Base-by-base conservation (phyloP, 208 protist genomes). In the Tritrichomonas musculus region DNA sequence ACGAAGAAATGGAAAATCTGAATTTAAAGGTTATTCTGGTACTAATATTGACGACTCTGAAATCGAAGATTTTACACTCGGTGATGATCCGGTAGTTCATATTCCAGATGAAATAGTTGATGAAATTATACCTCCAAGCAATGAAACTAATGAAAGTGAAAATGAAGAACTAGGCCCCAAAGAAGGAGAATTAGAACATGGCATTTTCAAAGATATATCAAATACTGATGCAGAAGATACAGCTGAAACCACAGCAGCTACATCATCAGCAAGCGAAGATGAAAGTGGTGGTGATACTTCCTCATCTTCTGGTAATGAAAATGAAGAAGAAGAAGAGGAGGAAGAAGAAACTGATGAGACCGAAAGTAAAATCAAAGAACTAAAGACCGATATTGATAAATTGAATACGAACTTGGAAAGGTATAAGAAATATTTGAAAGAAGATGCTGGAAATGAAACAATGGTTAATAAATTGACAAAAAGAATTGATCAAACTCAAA, bases 11-110 rank as follows among this genome's bases (percentile, higher is more conserved):
- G 27, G 20, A 39, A 0, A 30, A 8, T 27, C 41, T 33, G 47
- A 88, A 88, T 88, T 53, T 47, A 88, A 88, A 88, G 77, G 77
- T 33, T 88, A 88, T 39, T 88, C 77, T 39, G 77, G 77, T 1
- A 30, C 5, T 30, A 39, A 57, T 47, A 88, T 88, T 88, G 17
- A 25, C 39, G 77, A 88, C 27, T 25, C 33, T 39, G 77, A 88
- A 27, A 53, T 88, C 1, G 1, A 5, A 5, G 27, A 33, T 27
- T 47, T 33, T 2, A 14, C 25, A 88, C 44, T 27, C 5, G 77
- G 57, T 0, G 8, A 88, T 20, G 77, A 88, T 11, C 77, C 77
- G 39, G 44, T 88, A 39, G 77, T 88, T 39, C 47, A 88, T 33
- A 53, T 88, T 33, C 41, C 41, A 22, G 47, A 53, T 39, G 77